Base-by-base conservation (phyloP, 1,139 yeast species). In the Scheffersomyces cryptocercus region DNA sequence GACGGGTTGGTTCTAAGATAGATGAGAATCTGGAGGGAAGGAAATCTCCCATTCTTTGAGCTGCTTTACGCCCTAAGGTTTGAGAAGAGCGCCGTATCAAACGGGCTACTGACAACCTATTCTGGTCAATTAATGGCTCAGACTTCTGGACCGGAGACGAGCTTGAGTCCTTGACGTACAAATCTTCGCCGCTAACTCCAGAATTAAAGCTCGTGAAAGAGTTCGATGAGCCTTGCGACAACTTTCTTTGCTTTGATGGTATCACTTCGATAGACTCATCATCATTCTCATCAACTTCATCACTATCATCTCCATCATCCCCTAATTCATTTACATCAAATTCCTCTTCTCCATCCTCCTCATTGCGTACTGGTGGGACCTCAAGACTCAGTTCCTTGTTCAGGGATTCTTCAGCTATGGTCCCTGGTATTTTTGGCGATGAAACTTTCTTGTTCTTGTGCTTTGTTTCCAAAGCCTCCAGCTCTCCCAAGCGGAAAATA, bases 1-100 rank as follows among this genome's bases (percentile, higher is more conserved):
- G 97, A 44, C 99, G 76, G 13, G 89, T 85, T 7, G 97, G 96
- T 60, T 91, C 97, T 55, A 93, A 71, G 47, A 91, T 85, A 2
- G 96, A 89, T 1, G 95, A 82, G 43, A 91, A 86, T 41, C 89
- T 79, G 11, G 87, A 82, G 0, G 97, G 97, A 36, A 91, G 72
- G 52, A 85, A 87, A 28, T 88, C 89, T 0, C 97, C 97, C 79
- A 90, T 84, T 42, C 85, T 86, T 54, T 85, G 95, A 0, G 96
- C 96, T 2, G 96, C 95, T 49, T 83, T 84, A 42, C 95, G 71
- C 0, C 85, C 85, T 32, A 81, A 61, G 3, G 77, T 74, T 51
- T 79, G 83, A 1, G 84, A 79, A 4, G 82, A 77, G 42, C 83
- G 59, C 48, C 85, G 63, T 36, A 85, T 79, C 68, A 85, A 72